Conservation (phyloP, 805 yeast species). For the Yarrowia keelungensis region DNA sequence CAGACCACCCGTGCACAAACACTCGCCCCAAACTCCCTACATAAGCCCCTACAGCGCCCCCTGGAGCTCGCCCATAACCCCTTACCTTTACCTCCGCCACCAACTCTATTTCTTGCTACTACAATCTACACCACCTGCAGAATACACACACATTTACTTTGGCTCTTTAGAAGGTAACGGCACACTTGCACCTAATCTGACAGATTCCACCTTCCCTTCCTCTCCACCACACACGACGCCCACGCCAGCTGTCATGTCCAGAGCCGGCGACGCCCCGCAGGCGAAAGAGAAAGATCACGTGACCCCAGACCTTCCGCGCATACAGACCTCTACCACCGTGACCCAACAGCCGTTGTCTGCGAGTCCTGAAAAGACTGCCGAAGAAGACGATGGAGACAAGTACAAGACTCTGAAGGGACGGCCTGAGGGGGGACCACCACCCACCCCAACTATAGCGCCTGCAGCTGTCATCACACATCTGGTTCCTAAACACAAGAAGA, state of each 20-base stretch:
- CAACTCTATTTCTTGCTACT: conserved; percentile 37
- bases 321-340: conserved; percentile 21
- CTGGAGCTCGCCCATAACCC: not conserved
- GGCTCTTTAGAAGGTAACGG: too few relatives aligned
- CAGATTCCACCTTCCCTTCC: conserved; percentile 5
- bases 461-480: conserved; percentile 29
- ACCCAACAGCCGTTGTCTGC: not conserved
- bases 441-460: conserved; percentile 13
- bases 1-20: not conserved
- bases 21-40: not conserved
- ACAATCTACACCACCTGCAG: conserved; percentile 26
- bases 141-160: conserved; percentile 2
- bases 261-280: not conserved
- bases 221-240: too few relatives aligned
- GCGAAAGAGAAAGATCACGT: conserved; percentile 5
- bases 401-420: conserved; percentile 34
- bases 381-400: conserved; percentile 11
- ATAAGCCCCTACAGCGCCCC: not conserved
- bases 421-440: not conserved
- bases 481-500: conserved; percentile 24
- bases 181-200: conserved; percentile 4
- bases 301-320: conserved; percentile 1
- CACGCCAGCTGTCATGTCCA: conserved; percentile 11
- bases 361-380: not conserved
- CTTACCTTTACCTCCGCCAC: conserved; percentile 31